Percentiles rank a stretch among this genome's conserved stretches.
Conservation (phyloP, 345 rosid species). For the Ailanthus altissimus region DNA sequence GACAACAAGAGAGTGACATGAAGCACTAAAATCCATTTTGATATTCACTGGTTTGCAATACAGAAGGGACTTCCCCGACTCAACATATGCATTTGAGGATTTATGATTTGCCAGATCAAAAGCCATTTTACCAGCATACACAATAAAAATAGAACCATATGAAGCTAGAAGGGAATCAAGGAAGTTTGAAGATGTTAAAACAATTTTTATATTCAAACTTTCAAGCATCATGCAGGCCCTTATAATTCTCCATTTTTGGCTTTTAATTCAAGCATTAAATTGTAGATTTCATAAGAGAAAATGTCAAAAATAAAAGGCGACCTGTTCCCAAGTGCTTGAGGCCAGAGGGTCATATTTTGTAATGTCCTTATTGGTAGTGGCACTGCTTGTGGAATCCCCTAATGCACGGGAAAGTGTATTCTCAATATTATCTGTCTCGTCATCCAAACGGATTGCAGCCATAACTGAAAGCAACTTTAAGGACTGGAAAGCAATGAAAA, state of each 20-base stretch:
- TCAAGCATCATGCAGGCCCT: background rate
- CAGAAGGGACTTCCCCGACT: background rate
- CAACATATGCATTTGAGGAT: background rate
- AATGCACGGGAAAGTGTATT: constrained; percentile 57
- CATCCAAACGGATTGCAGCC: constrained; percentile 81
- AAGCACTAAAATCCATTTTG: background rate
- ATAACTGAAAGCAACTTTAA: constrained; percentile 86
- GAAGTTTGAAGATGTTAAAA: constrained; percentile 9
- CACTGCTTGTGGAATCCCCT: constrained; percentile 46
- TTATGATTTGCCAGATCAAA: background rate
- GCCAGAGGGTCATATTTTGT: constrained; percentile 73
- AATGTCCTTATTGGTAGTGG: constrained; percentile 56
- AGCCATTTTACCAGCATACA: background rate
- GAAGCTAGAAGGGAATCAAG: background rate
- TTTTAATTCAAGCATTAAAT: background rate
- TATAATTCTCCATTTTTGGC: background rate
- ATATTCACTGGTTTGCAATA: background rate
- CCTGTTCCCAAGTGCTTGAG: constrained; percentile 96
- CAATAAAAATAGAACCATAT: background rate
- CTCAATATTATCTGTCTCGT: constrained; percentile 72
- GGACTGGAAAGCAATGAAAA: constrained; percentile 53
- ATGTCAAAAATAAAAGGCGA: constrained; percentile 29
- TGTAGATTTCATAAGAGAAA: background rate
- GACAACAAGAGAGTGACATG: background rate
- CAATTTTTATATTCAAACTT: background rate